Base-by-base conservation (phyloP, 495 filamentous ascomycete species). In the Talaromyces wortmannii region DNA sequence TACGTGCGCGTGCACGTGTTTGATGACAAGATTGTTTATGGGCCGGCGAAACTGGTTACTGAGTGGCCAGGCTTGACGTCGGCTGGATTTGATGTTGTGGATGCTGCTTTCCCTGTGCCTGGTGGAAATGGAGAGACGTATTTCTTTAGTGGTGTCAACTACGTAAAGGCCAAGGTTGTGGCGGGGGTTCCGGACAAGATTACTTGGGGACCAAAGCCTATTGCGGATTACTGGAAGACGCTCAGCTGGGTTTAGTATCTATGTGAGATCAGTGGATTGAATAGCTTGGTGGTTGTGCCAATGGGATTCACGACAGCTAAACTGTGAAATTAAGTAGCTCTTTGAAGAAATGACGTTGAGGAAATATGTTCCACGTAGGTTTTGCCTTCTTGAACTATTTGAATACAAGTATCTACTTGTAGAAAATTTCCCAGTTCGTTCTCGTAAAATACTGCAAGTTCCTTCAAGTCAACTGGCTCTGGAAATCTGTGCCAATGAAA, bases 211-310 rank as follows among this genome's bases (percentile, higher is more conserved):
- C n/a, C 17, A 42, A 31, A 16, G 17, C 31, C 57, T 5, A 57
- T 60, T 45, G 29, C 23, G 30, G 58, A 57, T 51, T 44, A 61
- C 42, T 59, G 57, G 57, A 59, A 56, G 57, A 48, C 53, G 30
- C 53, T 59, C 3, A 50, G 56, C 43, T 59, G 57, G 57, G 36
- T 40, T 40, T 40, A 40, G 36, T 10, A 13, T 8, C 6, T 36
- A 36, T 12, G 12, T 36, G 12, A 6, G 6, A 36, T 40, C 8
- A 40, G 36, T 8, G 13, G 13, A 5, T 10, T 10, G 5, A 10
- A 5, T 5, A 40, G 36, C 2, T 40, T 10, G 13, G 8, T 40
- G 5, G 36, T 13, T 10, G 2, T 5, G 2, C 5, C 5, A 40
- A 4, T 23, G 23, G 4, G 23, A 23, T 23, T 23, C 23, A 23